These are phyloP conservation scores for Sphaerulina vaccinii DNA, from an alignment of 2,329 filamentous ascomycete species.

Conservation along the genomic window DNA sequence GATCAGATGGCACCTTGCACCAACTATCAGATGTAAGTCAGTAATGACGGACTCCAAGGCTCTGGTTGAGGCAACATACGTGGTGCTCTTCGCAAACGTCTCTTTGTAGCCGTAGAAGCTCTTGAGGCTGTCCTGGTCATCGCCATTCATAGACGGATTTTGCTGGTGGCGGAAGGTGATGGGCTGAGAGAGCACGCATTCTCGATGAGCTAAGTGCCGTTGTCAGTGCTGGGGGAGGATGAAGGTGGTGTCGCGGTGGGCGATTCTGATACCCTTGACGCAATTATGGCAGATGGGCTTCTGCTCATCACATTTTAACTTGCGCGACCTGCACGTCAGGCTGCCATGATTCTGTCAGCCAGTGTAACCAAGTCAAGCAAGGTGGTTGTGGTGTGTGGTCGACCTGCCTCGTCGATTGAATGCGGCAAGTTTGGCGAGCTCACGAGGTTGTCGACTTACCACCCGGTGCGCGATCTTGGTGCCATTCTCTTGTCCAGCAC, in stretches of 20 bases:
- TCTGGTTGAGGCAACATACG: too few relatives aligned
- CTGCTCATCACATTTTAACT: slow-evolving; percentile 63
- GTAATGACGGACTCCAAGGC: too few relatives aligned
- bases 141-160: slow-evolving; percentile 66
- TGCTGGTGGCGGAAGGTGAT: slow-evolving; percentile 68
- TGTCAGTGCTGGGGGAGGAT: too few relatives aligned
- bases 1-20: slow-evolving; percentile 60
- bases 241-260: too few relatives aligned
- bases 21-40: too few relatives aligned
- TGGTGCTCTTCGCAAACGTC: slow-evolving; percentile 59
- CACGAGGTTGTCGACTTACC: slow-evolving; percentile 28
- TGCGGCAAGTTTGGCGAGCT: slow-evolving; percentile 12
- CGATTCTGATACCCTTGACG: slow-evolving; percentile 58
- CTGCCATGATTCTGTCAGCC: neutral
- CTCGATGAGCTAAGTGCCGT: too few relatives aligned
- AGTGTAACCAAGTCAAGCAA: too few relatives aligned
- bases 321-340: slow-evolving; percentile 7
- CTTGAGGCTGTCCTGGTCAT: slow-evolving; percentile 49
- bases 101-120: slow-evolving; percentile 67
- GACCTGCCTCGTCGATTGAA: slow-evolving; percentile 33
- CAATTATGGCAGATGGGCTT: slow-evolving; percentile 62
- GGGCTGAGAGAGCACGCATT: slow-evolving; percentile 61
- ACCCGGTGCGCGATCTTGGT: slow-evolving; percentile 37
- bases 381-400: slow-evolving; percentile 36
- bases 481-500: slow-evolving; percentile 23